phyloP scores from a whole-genome alignment of 1,284 basidiomycete species.

The Moniliophthora roreri region DNA sequence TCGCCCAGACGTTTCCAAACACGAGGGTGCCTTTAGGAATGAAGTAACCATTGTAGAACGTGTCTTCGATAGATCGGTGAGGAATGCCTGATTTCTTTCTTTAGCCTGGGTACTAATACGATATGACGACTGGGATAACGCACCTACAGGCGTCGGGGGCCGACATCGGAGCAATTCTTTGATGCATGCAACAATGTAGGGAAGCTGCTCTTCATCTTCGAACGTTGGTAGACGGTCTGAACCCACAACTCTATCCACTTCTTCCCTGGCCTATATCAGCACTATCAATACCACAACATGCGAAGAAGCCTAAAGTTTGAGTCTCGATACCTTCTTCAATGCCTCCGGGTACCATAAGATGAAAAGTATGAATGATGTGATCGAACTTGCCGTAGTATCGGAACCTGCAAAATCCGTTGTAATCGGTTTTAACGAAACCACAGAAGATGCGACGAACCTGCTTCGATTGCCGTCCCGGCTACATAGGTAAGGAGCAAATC shows the following conservation, averaged over 20 bases:
- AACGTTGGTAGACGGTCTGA: neutral
- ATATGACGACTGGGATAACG: neutral
- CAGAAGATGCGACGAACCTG: neutral
- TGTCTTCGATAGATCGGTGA: constrained; percentile 28
- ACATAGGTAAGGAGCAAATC: constrained; percentile 20
- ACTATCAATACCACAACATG: no score
- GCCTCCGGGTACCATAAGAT: neutral
- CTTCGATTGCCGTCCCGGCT: constrained; percentile 3
- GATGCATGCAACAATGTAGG: constrained; percentile 3
- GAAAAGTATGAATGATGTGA: neutral
- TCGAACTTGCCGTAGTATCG: constrained; percentile 9
- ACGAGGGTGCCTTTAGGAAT: constrained; percentile 35
- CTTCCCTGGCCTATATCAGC: neutral
- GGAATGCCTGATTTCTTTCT: constrained; percentile 21
- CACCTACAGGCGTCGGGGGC: neutral
- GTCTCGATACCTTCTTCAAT: neutral
- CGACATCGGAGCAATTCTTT: constrained; percentile 1
- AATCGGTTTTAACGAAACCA: no score
- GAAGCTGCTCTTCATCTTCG: constrained; percentile 1
- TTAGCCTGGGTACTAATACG: neutral
- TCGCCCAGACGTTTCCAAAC: constrained; percentile 34
- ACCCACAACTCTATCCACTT: neutral
- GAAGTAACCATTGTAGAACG: constrained; percentile 37
- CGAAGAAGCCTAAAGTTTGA: no score
- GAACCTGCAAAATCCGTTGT: constrained; percentile 1